A percentile compares a stretch with the other conserved stretches of the same genome.
phyloP scores from a whole-genome alignment of 768 basidiomycete species.

The Serendipita vermifera region DNA sequence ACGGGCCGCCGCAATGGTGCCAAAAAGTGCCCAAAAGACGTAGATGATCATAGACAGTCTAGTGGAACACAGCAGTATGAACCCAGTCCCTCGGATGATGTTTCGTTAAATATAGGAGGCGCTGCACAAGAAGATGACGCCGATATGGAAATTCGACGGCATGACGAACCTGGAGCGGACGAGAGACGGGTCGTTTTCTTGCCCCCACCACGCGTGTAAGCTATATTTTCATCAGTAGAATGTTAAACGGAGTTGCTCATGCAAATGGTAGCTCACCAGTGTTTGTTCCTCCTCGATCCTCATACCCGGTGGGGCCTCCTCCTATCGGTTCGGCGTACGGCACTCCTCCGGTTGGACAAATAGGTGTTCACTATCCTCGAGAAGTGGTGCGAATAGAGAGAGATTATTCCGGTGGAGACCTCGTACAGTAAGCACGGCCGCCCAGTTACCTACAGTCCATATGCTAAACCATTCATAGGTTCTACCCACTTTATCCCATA shows the following conservation, averaged over 20 bases:
- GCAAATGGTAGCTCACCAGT: neutral
- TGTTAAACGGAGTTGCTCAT: neutral
- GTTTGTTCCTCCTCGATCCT: constrained; percentile 49
- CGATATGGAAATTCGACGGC: neutral
- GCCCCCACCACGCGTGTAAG: neutral
- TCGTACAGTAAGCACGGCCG: constrained; percentile 43
- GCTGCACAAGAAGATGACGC: too few relatives aligned
- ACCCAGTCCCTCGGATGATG: neutral
- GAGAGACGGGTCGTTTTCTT: constrained; percentile 2
- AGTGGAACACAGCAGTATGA: neutral
- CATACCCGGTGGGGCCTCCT: constrained; percentile 77
- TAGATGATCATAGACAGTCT: neutral
- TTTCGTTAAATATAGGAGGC: neutral
- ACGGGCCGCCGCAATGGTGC: too few relatives aligned
- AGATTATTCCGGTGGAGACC: constrained; percentile 83
- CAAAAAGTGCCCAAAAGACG: too few relatives aligned
- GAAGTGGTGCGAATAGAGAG: constrained; percentile 86
- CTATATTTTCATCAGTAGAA: neutral
- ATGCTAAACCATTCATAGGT: constrained; percentile 24
- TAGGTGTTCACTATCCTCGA: constrained; percentile 81
- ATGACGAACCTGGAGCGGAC: neutral
- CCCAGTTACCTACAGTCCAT: neutral
- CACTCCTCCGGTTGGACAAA: constrained; percentile 64
- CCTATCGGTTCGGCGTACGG: constrained; percentile 67
- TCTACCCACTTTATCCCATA: constrained; percentile 75